Evolutionary conservation across 495 filamentous ascomycete genomes (phyloP).

Genomic region (Tuber magnatum): DNA sequence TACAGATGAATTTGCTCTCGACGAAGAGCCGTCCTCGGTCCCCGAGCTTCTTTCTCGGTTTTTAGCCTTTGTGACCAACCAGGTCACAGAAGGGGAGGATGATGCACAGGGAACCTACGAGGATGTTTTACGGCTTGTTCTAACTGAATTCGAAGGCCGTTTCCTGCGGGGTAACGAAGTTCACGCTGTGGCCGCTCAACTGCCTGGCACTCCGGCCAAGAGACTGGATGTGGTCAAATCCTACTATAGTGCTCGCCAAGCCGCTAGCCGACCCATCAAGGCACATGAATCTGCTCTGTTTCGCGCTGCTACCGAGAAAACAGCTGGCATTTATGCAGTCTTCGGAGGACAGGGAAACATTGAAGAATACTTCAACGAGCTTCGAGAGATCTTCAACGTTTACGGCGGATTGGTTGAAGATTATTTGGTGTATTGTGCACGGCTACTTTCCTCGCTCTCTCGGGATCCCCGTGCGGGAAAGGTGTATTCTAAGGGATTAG

Average conservation of each 20-base stretch:
- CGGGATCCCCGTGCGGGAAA: conserved; percentile 82
- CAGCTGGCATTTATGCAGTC: conserved; percentile 76
- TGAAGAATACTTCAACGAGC: conserved; percentile 97
- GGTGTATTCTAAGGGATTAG: conserved; percentile 89
- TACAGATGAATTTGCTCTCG: conserved; percentile 92
- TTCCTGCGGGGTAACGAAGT: conserved; percentile 95
- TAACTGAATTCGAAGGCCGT: conserved; percentile 91
- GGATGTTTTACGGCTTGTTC: conserved; percentile 76
- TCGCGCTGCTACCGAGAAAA: conserved; percentile 71
- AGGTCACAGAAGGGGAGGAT: conserved; percentile 87
- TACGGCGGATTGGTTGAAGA: conserved; percentile 87
- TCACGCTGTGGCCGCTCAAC: conserved; percentile 73
- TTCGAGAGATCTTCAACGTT: conserved; percentile 79
- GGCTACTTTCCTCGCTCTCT: conserved; percentile 75
- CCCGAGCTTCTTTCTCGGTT: conserved; percentile 86
- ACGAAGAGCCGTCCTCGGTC: conserved; percentile 93
- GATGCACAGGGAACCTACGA: conserved; percentile 73
- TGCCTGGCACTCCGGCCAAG: conserved; percentile 83
- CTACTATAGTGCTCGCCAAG: conserved; percentile 84
- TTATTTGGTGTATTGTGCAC: conserved; percentile 67
- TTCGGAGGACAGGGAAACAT: conserved; percentile 99
- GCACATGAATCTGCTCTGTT: conserved; percentile 88
- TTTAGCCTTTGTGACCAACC: conserved; percentile 74
- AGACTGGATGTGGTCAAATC: conserved; percentile 76
- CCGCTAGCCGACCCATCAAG: conserved; percentile 72